Conservation (phyloP, 2,329 filamentous ascomycete species). For the Ambrosiella cleistominuta region DNA sequence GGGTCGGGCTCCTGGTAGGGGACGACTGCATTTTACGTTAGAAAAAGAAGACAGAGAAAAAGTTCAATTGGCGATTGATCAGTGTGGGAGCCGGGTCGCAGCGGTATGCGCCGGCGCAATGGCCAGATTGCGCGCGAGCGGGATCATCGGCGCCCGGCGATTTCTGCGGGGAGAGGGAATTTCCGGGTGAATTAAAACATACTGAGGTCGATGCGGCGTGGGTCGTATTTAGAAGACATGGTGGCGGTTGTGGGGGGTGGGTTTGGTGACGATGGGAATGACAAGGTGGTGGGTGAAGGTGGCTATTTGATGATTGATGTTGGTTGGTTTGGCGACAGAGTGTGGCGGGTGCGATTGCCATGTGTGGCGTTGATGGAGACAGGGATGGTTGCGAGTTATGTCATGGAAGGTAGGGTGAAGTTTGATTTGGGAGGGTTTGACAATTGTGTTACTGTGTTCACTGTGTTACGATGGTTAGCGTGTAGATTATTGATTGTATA, state of each 20-base stretch:
- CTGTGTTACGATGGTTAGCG: no score
- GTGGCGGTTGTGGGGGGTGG: slow-evolving; percentile 4
- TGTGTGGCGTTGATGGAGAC: background rate
- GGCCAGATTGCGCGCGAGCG: no score
- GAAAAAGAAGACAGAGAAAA: no score
- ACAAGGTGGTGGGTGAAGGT: background rate
- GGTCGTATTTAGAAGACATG: slow-evolving; percentile 58
- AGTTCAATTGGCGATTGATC: no score
- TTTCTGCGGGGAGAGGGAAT: background rate
- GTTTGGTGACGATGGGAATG: background rate
- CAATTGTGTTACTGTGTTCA: no score
- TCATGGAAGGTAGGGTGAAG: no score
- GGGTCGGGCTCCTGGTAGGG: slow-evolving; percentile 65
- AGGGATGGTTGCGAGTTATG: background rate
- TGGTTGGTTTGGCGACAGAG: background rate
- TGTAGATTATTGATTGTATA: no score
- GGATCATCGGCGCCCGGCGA: no score
- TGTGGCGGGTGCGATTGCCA: background rate
- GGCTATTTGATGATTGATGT: background rate
- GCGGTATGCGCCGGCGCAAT: background rate
- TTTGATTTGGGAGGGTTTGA: no score
- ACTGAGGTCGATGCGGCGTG: slow-evolving; percentile 59
- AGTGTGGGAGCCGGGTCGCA: no score
- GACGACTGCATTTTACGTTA: slow-evolving; percentile 45
- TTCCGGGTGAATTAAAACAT: slow-evolving; percentile 19